Evolutionary conservation across 768 basidiomycete genomes (phyloP), one percentile per base, ranked within the genome.

Genomic region (Boletus fagicola): DNA sequence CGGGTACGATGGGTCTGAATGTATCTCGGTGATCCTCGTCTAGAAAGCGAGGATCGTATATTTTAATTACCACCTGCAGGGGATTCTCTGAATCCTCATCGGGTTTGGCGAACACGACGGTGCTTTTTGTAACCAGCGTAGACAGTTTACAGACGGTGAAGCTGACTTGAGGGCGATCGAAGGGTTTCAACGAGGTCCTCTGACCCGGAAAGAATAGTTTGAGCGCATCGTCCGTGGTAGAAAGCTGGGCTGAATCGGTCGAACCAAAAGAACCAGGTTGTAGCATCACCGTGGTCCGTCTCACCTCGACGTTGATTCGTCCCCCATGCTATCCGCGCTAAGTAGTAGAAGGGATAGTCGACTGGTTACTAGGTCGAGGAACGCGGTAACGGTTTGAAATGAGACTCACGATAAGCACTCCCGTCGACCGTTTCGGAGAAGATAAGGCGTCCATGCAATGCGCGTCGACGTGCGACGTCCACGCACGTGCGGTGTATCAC

Each of bases 401-500:
- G 39, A n/a, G n/a, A 39, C 39, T 39, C 39, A 39, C n/a, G n/a
- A 40, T 40, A 20, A 39, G 6, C 18, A 4, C 38, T 18, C 36
- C 36, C 12, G 31, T 33, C 30, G 10, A 11, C 30, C 5, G 5
- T 28, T 28, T 30, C 30, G n/a, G n/a, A n/a, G n/a, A n/a, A n/a
- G n/a, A n/a, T n/a, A n/a, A n/a, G n/a, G n/a, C n/a, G n/a, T n/a
- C n/a, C n/a, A n/a, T n/a, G n/a, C n/a, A n/a, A n/a, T n/a, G n/a
- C n/a, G n/a, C n/a, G n/a, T n/a, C n/a, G n/a, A n/a, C n/a, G n/a
- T n/a, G n/a, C n/a, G n/a, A n/a, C n/a, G n/a, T n/a, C n/a, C 15
- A 49, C 52, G 50, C 62, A 60, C 58, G 62, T 63, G 62, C 16
- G 9, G 3, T 5, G 0, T 2, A 43, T 61, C 62, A 63, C 62